A percentile compares a stretch with the other conserved stretches of the same genome.
phyloP scores from a whole-genome alignment of 2,329 filamentous ascomycete genomes.

The Chaetomium olivaceum region DNA sequence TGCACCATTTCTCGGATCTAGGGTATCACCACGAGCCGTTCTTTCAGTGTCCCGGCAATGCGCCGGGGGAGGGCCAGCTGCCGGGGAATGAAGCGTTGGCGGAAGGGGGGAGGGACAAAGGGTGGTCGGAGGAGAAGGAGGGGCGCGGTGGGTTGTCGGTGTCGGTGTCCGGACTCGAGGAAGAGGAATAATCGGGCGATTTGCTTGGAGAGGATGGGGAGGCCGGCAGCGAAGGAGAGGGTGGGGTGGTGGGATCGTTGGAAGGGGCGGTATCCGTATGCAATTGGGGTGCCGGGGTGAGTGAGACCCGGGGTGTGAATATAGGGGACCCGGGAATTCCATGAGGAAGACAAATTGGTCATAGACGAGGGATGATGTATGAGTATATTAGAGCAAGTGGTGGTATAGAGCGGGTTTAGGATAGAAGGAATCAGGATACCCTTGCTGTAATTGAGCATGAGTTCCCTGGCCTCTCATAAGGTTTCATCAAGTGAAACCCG shows the following conservation, averaged over 20 bases:
- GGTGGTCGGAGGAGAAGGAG: constrained; percentile 36
- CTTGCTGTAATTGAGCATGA: too few species aligned
- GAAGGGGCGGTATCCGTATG: constrained; percentile 25
- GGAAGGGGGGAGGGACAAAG: constrained; percentile 21
- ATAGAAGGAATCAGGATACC: too few species aligned
- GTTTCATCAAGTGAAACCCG: too few species aligned
- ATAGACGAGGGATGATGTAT: background rate
- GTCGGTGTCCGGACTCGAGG: constrained; percentile 37
- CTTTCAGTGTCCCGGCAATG: constrained; percentile 42
- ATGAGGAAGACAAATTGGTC: too few species aligned
- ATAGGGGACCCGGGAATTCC: too few species aligned
- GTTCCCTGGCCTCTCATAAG: too few species aligned
- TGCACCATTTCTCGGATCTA: constrained; percentile 49
- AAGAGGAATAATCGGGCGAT: constrained; percentile 26
- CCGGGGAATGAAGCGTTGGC: constrained; percentile 37
- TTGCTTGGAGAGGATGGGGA: constrained; percentile 26
- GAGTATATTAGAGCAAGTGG: background rate
- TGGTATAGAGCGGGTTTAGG: background rate
- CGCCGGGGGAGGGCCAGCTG: constrained; percentile 40
- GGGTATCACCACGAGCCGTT: constrained; percentile 45
- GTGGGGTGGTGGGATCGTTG: constrained; percentile 20
- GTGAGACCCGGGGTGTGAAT: background rate
- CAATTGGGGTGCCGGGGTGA: constrained; percentile 19
- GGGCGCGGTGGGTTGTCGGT: constrained; percentile 46
- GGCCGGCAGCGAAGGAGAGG: constrained; percentile 20